Evolutionary conservation across 1,139 yeast species (phyloP).

Genomic region (Pneumocystis oryctolagi): DNA sequence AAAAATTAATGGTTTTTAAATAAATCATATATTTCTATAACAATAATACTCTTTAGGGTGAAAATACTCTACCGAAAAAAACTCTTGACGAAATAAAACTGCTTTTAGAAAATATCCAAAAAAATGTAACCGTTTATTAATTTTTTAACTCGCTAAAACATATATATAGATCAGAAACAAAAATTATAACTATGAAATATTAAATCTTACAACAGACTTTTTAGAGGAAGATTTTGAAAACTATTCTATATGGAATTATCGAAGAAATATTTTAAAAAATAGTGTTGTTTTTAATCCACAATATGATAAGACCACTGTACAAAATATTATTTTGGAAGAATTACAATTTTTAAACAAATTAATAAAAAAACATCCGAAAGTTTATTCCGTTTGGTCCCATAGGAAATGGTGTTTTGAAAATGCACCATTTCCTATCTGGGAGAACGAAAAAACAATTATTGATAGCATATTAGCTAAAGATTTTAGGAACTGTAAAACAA

Average conservation of each 20-base stretch:
- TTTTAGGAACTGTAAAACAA: conserved; percentile 43
- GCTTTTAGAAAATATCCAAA: background rate
- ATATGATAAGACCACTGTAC: conserved; percentile 13
- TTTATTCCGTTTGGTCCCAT: conserved; percentile 95
- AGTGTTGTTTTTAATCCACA: conserved; percentile 22
- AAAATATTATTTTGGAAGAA: conserved; percentile 40
- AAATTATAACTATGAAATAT: conserved; percentile 29
- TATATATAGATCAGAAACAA: conserved; percentile 22
- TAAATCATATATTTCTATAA: background rate
- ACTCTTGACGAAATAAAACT: background rate
- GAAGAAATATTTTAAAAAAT: conserved; percentile 50
- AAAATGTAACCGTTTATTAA: background rate
- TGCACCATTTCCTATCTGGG: conserved; percentile 47
- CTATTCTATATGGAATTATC: conserved; percentile 78
- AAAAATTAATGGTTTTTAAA: background rate
- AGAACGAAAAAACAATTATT: conserved; percentile 51
- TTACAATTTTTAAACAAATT: conserved; percentile 44
- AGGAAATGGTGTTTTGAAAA: conserved; percentile 64
- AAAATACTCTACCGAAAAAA: background rate
- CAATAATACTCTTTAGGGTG: background rate
- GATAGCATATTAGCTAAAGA: conserved; percentile 55
- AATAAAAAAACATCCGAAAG: conserved; percentile 61
- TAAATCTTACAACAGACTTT: conserved; percentile 42
- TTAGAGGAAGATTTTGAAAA: conserved; percentile 67
- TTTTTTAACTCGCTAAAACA: background rate